These are phyloP conservation scores for Glycine latifolia DNA, from an alignment of 306 rosid species.

Conservation along the genomic window DNA sequence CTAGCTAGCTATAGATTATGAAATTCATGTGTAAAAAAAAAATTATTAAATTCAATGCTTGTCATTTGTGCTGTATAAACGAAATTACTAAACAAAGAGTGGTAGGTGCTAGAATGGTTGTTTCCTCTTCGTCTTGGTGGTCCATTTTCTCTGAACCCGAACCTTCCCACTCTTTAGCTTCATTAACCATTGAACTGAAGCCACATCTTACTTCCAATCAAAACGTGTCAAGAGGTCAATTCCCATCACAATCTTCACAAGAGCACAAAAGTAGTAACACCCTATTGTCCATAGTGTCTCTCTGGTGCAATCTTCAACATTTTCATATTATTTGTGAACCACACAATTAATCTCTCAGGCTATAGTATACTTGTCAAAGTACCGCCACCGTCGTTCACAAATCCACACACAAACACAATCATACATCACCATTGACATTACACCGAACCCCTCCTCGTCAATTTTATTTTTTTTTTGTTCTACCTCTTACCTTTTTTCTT, in stretches of 20 bases:
- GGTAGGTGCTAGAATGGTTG: constrained; percentile 10
- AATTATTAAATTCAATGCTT: too few species aligned
- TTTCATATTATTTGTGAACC: constrained; percentile 35
- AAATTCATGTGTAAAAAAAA: too few species aligned
- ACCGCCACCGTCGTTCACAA: constrained; percentile 31
- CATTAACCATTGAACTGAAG: constrained; percentile 22
- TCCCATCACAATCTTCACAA: background rate
- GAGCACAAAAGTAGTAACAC: background rate
- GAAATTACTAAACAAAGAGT: constrained; percentile 3
- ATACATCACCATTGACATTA: background rate
- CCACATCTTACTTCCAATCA: constrained; percentile 28
- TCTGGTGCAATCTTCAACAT: constrained; percentile 1
- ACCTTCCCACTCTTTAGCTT: background rate
- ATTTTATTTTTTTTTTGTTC: too few species aligned
- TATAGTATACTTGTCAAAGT: constrained; percentile 35
- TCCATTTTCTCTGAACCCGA: too few species aligned
- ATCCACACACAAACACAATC: background rate
- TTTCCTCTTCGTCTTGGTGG: too few species aligned
- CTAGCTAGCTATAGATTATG: too few species aligned
- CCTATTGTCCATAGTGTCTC: too few species aligned
- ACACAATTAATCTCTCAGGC: constrained; percentile 12
- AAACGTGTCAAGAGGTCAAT: constrained; percentile 40
- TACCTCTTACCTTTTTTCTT: constrained; percentile 23
- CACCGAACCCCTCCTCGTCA: constrained; percentile 32
- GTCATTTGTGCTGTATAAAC: background rate